A percentile compares a stretch with the other conserved stretches of the same genome.
Evolutionary conservation across 2,329 filamentous ascomycete species (phyloP).

Genomic region (Beauveria australis): DNA sequence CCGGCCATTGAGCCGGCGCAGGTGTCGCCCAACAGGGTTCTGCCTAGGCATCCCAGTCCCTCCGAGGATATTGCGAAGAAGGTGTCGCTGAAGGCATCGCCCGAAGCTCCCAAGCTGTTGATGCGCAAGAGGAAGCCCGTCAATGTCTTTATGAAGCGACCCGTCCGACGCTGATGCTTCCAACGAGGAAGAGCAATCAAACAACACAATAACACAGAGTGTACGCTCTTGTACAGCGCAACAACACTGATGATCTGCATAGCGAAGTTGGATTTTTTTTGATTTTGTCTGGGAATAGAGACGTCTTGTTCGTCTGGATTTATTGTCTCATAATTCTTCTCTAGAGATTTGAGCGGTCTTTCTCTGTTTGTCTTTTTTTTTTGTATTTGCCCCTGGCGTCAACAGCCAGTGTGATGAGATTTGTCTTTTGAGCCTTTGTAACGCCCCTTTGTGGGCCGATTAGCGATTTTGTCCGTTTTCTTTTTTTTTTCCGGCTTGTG

Average conservation of each 20-base stretch:
- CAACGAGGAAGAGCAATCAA: not conserved
- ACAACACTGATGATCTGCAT: not conserved
- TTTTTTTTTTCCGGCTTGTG: not conserved
- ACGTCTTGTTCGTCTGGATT: not conserved
- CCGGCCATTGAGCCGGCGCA: slow-evolving; percentile 32
- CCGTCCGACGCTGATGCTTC: not conserved
- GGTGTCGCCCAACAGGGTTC: not conserved
- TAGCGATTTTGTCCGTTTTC: not conserved
- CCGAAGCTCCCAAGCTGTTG: not conserved
- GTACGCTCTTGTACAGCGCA: not conserved
- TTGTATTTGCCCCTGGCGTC: not conserved
- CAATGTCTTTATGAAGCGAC: slow-evolving; percentile 9
- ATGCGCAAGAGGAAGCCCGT: slow-evolving; percentile 6
- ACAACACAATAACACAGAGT: slow-evolving; percentile 8
- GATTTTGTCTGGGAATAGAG: not conserved
- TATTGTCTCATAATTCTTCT: not conserved
- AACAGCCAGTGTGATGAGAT: not conserved
- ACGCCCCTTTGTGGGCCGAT: not conserved
- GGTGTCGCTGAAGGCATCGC: slow-evolving; percentile 23
- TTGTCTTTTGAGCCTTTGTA: not conserved
- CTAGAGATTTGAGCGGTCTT: not conserved
- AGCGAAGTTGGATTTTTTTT: not conserved
- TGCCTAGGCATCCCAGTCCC: not conserved
- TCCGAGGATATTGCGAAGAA: not conserved
- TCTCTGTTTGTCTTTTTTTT: not conserved